Evolutionary conservation across 495 filamentous ascomycete genomes (phyloP), one percentile per base, ranked within the genome.

Genomic region (Amphirosellinia nigrospora): DNA sequence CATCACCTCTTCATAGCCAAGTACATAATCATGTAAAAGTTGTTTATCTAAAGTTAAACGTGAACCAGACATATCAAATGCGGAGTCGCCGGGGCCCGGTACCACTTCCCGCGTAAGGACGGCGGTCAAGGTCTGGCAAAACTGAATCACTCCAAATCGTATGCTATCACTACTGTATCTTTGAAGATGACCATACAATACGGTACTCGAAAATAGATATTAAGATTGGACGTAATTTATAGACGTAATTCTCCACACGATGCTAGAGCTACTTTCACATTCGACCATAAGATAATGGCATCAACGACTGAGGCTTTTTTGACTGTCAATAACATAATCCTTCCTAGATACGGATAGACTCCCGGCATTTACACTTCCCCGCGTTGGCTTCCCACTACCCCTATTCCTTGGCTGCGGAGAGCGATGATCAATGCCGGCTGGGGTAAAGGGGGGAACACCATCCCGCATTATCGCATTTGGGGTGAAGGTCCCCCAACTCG

Each of bases 71-170:
- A 4, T 7, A 28, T 39, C 30, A 30, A 16, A 32, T 66, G 63
- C 45, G 63, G 63, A 55, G 63, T 19, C 5, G 63, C n/a, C 10
- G 48, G 64, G 48, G 36, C 50, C 56, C 32, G 38, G 45, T 48
- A 39, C 21, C 23, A 30, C 34, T 66, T 50, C 50, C 64, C 50
- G 50, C 64, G 50, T 43, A 6, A 19, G 19, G 45, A 36, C 34
- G 32, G 5, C 5, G 64, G 16, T 43, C 19, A 34, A 41, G 19
- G 16, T n/a, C 32, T 26, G 50, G 19, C 39, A 16, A 38, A 21
- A 19, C 28, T 19, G 32, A n/a, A 64, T 3, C 16, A 46, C 23
- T 32, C 23, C 39, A 21, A 46, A 26, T 3, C 28, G 8, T 16
- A 38, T 52, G 4, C 23, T 7, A 4, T 16, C 13, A 52, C 45